phyloP scores from a whole-genome alignment of 208 protist genomes.

The Leishmania braziliensis region DNA sequence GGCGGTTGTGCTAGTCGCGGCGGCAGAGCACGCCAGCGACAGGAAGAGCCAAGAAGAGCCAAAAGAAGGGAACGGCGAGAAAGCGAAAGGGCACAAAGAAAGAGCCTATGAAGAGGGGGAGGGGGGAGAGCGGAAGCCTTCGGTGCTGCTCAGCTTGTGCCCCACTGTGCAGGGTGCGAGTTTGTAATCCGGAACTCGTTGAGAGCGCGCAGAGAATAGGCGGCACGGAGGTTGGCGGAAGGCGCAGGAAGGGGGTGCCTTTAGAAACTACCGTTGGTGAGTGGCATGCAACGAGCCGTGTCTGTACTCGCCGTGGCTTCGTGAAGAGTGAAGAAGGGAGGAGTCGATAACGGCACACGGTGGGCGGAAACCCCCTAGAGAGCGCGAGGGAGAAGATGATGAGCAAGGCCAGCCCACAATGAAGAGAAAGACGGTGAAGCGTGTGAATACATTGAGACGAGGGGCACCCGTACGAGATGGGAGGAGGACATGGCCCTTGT shows the following conservation, averaged over 20 bases:
- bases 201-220: too few relatives aligned
- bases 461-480: background rate
- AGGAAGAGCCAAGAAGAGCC: background rate
- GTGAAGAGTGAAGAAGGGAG: background rate
- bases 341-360: background rate
- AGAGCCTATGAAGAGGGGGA: background rate
- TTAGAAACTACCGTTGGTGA: background rate
- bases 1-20: background rate
- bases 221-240: too few relatives aligned
- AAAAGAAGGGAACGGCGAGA: background rate
- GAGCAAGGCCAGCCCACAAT: background rate
- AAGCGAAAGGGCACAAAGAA: background rate
- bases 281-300: background rate
- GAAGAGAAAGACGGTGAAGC: background rate
- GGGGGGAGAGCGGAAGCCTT: background rate
- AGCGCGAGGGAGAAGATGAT: background rate
- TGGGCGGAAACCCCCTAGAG: background rate
- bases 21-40: background rate
- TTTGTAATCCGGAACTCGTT: too few relatives aligned
- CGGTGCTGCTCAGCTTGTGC: background rate
- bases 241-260: too few relatives aligned
- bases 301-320: background rate
- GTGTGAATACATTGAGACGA: background rate
- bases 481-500: background rate
- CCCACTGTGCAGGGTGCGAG: too few relatives aligned